Evolutionary conservation across 2,329 filamentous ascomycete genomes (phyloP).

Genomic region (Exserohilum rostratum): DNA sequence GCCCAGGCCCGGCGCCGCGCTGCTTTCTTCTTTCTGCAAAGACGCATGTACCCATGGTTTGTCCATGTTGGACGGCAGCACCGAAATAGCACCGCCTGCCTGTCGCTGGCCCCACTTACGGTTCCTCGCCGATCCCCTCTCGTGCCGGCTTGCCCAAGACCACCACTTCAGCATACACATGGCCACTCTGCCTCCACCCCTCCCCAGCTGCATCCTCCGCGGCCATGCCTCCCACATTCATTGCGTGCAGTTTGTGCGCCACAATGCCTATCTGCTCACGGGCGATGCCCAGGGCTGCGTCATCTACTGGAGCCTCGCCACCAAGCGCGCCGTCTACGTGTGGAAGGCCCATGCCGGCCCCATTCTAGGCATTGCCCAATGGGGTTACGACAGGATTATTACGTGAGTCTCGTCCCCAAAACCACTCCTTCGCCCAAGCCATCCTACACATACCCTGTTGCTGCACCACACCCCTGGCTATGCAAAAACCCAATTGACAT

Average conservation of each 20-base stretch:
- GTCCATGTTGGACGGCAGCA: neutral
- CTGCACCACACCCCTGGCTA: neutral
- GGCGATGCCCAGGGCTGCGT: conserved; percentile 92
- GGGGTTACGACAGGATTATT: conserved; percentile 75
- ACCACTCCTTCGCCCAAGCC: too few species aligned
- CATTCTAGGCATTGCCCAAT: conserved; percentile 75
- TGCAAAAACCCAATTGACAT: conserved; percentile 1
- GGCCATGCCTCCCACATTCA: conserved; percentile 85
- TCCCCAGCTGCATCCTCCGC: conserved; percentile 75
- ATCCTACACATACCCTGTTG: neutral
- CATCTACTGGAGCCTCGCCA: conserved; percentile 81
- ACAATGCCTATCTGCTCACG: conserved; percentile 78
- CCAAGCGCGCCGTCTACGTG: conserved; percentile 79
- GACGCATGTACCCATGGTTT: conserved; percentile 3
- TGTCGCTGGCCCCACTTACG: conserved; percentile 16
- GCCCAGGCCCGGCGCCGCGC: too few species aligned
- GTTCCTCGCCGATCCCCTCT: conserved; percentile 32
- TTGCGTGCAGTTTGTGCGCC: conserved; percentile 71
- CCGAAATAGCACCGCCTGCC: conserved; percentile 11
- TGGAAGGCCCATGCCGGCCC: conserved; percentile 85
- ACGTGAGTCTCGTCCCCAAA: conserved; percentile 68
- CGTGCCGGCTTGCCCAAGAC: conserved; percentile 37
- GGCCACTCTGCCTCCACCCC: conserved; percentile 55
- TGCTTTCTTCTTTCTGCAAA: neutral
- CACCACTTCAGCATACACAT: conserved; percentile 35